These are phyloP conservation scores for Terana coerulea DNA, from an alignment of 768 basidiomycete species.

Conservation along the genomic window DNA sequence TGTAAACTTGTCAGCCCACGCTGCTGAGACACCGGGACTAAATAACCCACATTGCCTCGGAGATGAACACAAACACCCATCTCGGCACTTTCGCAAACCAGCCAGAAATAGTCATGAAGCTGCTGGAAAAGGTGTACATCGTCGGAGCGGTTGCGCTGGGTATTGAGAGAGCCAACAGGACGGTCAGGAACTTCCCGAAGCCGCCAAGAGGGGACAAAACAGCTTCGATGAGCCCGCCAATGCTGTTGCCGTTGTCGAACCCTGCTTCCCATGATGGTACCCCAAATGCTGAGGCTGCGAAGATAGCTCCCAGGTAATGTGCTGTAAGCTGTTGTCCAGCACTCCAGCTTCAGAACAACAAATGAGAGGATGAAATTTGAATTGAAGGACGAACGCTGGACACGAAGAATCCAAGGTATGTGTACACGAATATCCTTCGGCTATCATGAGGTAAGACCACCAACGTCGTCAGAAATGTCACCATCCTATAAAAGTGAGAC, in stretches of 20 bases:
- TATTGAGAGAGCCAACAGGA: slow-evolving; percentile 49
- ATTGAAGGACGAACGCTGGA: slow-evolving; percentile 32
- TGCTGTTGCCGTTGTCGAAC: slow-evolving; percentile 35
- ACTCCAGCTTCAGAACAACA: background rate
- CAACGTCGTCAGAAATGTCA: background rate
- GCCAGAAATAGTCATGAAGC: slow-evolving; percentile 35
- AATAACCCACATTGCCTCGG: slow-evolving; percentile 38
- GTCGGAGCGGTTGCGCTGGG: slow-evolving; percentile 55
- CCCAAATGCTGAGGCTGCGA: slow-evolving; percentile 37
- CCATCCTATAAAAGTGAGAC: background rate
- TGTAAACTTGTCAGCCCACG: background rate
- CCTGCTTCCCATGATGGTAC: slow-evolving; percentile 38
- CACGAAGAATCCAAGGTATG: slow-evolving; percentile 42
- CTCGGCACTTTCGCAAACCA: slow-evolving; percentile 37
- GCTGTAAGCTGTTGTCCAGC: slow-evolving; percentile 29
- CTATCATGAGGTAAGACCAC: slow-evolving; percentile 18
- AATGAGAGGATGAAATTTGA: background rate
- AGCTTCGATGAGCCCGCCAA: slow-evolving; percentile 41
- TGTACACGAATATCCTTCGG: slow-evolving; percentile 38
- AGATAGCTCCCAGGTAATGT: slow-evolving; percentile 43
- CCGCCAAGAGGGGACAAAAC: slow-evolving; percentile 36
- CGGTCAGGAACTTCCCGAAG: slow-evolving; percentile 45
- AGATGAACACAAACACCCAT: slow-evolving; percentile 43
- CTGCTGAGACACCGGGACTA: background rate
- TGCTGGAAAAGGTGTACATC: slow-evolving; percentile 53